Evolutionary conservation across 2,329 filamentous ascomycete species (phyloP), one percentile per base, ranked within the genome.

Genomic region (Lecanicillium sp.): DNA sequence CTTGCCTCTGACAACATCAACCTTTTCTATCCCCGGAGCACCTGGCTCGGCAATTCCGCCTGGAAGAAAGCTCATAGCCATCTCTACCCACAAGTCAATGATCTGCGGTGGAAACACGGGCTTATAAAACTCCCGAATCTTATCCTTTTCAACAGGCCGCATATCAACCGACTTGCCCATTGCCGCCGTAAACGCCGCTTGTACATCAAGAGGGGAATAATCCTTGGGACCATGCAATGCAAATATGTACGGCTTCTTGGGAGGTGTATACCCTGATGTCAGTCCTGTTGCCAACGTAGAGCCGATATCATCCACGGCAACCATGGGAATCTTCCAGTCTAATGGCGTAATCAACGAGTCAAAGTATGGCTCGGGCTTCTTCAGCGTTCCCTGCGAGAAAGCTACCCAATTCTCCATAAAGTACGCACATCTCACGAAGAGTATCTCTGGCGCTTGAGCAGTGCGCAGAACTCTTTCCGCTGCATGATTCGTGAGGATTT

Each of bases 341-440:
- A 57, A 30, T 0, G 61, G 60, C 0, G 55, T 56, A 13, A 63
- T 47, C 2, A 56, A 54, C 1, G 59, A 59, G 34, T 43, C 55
- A 39, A 64, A 55, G 45, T 55, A 60, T 1, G 56, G 53, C 1
- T 48, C 31, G 1, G 48, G 36, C 22, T 25, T 43, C 14, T 48
- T 45, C 25, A 63, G 42, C 0, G 53, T 58, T 14, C 55, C 48
- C 3, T 7, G 3, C 2, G 55, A 18, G 2, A 41, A 38, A 37
- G 44, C 42, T 4, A 49, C 50, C 60, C 60, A 63, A 34, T 63
- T 63, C 43, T 64, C 58, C 57, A 62, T 63, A 22, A 64, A 63
- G 45, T 59, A 64, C 0, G 44, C 42, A 32, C 51, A 56, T 5
- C 61, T 51, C 2, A 60, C 49, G 30, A 62, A 54, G 11, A 56